A percentile compares a stretch with the other conserved stretches of the same genome.
phyloP scores from a whole-genome alignment of 331 rosid genomes.

The Rhamnella rubrinervis region DNA sequence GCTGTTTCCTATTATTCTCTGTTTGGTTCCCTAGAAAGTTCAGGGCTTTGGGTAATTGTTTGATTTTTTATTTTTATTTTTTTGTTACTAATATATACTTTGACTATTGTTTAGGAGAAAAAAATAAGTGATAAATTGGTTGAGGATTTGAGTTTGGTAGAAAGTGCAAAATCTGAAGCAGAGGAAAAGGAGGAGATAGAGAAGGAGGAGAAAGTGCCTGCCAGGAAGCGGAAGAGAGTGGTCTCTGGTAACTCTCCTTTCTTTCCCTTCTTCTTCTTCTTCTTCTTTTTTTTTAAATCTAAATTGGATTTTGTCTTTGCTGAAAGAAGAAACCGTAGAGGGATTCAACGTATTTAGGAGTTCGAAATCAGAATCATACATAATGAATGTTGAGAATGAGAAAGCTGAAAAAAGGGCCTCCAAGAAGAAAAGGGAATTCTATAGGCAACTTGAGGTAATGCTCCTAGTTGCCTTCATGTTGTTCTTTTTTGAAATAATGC shows the following conservation, averaged over 20 bases:
- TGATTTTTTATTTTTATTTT: not conserved
- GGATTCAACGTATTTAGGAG: slow-evolving; percentile 73
- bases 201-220: slow-evolving; percentile 20
- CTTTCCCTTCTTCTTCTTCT: not conserved
- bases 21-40: slow-evolving; percentile 7
- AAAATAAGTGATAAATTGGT: slow-evolving; percentile 32
- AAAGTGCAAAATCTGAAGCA: slow-evolving; percentile 32
- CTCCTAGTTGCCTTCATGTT: slow-evolving; percentile 1
- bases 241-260: slow-evolving; percentile 43
- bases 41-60: not conserved
- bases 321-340: slow-evolving; percentile 52
- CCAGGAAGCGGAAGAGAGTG: slow-evolving; percentile 61
- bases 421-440: slow-evolving; percentile 55
- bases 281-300: not conserved
- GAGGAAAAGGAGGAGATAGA: slow-evolving; percentile 25
- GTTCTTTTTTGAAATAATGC: not conserved
- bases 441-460: slow-evolving; percentile 75
- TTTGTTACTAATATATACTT: not conserved
- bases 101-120: slow-evolving; percentile 28
- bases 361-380: slow-evolving; percentile 33
- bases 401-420: slow-evolving; percentile 29
- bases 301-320: slow-evolving; percentile 6
- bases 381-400: slow-evolving; percentile 30
- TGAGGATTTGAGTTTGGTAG: slow-evolving; percentile 35
- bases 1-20: not conserved